phyloP scores from a whole-genome alignment of 495 filamentous ascomycete genomes.

The Clohesyomyces aquaticus region DNA sequence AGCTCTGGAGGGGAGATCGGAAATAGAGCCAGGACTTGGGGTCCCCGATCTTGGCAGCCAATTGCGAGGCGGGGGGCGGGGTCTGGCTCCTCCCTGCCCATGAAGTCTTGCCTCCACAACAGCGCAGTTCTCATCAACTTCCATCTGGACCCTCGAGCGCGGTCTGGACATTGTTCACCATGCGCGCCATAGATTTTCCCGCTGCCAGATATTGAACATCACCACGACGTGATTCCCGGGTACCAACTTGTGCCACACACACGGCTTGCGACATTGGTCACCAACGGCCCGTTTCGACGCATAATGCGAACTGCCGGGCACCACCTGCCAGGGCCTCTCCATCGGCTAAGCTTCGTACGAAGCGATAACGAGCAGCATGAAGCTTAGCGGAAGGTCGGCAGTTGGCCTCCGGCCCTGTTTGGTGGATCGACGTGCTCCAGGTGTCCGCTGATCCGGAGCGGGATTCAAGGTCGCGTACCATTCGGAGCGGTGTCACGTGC shows the following conservation, averaged over 20 bases:
- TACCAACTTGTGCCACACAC: background rate
- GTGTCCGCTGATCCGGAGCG: background rate
- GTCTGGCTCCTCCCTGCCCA: background rate
- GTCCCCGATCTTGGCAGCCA: conserved; percentile 4
- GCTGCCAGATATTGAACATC: too few species aligned
- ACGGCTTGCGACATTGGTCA: background rate
- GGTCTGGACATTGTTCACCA: too few species aligned
- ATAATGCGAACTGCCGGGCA: conserved; percentile 9
- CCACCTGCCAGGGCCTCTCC: background rate
- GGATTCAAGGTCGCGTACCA: background rate
- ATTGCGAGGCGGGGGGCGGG: conserved; percentile 1
- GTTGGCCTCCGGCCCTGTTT: background rate
- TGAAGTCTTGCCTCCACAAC: too few species aligned
- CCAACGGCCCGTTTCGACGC: background rate
- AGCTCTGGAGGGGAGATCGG: background rate
- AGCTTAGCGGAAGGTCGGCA: conserved; percentile 6
- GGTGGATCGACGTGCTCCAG: background rate
- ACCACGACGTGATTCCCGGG: background rate
- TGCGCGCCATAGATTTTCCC: too few species aligned
- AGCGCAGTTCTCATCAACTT: too few species aligned
- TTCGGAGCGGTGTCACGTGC: background rate
- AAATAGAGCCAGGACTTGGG: background rate
- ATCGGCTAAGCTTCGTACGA: conserved; percentile 11
- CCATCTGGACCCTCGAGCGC: too few species aligned
- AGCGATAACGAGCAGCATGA: background rate